Evolutionary conservation across 345 rosid species (phyloP).

Genomic region (Dovyalis caffra): DNA sequence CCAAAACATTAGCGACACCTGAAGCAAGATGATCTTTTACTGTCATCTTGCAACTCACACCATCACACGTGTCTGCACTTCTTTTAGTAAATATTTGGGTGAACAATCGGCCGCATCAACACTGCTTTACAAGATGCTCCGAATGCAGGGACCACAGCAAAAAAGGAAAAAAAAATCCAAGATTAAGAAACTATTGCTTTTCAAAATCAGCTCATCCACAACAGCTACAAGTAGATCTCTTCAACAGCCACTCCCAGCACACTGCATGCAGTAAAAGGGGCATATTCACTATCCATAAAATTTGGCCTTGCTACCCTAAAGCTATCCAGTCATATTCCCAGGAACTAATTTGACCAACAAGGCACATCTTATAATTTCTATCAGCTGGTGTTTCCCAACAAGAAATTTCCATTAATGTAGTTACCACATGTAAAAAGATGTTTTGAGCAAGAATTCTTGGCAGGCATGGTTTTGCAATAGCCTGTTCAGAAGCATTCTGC

Average conservation of each 20-base stretch:
- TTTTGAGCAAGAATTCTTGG: not conserved
- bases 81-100: conserved; percentile 30
- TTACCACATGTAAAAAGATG: not conserved
- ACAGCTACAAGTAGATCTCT: conserved; percentile 33
- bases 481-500: not conserved
- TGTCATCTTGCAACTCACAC: conserved; percentile 28
- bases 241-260: conserved; percentile 36
- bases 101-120: conserved; percentile 33
- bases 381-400: not conserved
- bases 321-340: not conserved
- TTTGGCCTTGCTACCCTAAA: not conserved
- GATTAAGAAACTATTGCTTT: conserved; percentile 29
- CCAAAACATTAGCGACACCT: conserved; percentile 26
- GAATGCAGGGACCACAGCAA: conserved; percentile 30
- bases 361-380: not conserved
- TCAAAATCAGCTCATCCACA: conserved; percentile 30
- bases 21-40: conserved; percentile 20
- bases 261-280: conserved; percentile 21
- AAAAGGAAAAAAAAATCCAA: conserved; percentile 18
- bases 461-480: too few species aligned
- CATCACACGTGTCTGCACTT: conserved; percentile 33
- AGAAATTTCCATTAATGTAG: not conserved
- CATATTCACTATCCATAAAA: conserved; percentile 1
- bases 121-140: conserved; percentile 57
- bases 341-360: not conserved